These are phyloP conservation scores for Candida ascalaphidarum DNA, from an alignment of 805 yeast genomes.

Conservation along the genomic window DNA sequence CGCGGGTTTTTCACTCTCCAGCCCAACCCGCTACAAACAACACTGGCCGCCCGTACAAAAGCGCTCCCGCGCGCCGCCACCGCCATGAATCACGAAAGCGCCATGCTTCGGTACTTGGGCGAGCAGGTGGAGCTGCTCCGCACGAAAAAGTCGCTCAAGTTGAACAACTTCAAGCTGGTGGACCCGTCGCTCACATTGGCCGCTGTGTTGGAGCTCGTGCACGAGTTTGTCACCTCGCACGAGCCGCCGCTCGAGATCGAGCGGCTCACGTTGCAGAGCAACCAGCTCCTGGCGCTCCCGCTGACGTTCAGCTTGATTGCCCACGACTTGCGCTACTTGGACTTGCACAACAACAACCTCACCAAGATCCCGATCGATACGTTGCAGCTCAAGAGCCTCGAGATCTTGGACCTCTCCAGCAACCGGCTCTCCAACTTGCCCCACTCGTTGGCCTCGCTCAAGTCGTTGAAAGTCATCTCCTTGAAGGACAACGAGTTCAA, in stretches of 20 bases:
- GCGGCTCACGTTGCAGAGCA: conserved; percentile 47
- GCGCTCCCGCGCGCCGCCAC: no score
- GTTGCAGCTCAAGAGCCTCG: conserved; percentile 34
- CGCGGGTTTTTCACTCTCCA: no score
- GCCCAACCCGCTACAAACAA: no score
- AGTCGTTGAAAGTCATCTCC: conserved; percentile 48
- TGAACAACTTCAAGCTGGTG: conserved; percentile 7
- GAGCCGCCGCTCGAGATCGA: conserved; percentile 26
- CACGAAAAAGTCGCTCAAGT: conserved; percentile 11
- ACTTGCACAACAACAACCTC: conserved; percentile 55
- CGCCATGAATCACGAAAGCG: no score
- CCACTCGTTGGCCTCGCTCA: conserved; percentile 27
- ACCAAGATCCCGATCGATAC: conserved; percentile 42
- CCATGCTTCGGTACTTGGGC: no score
- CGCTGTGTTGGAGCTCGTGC: conserved; percentile 14
- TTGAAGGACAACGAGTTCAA: conserved; percentile 51
- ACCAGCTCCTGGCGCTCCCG: conserved; percentile 41
- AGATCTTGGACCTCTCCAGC: conserved; percentile 56
- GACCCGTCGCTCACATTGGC: conserved; percentile 2
- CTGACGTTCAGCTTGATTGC: conserved; percentile 33
- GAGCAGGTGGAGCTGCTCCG: conserved; percentile 16
- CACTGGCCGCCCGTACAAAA: no score
- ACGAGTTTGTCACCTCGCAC: conserved; percentile 12
- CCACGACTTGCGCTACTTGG: conserved; percentile 46
- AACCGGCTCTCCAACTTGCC: conserved; percentile 48